phyloP scores from a whole-genome alignment of 1,284 basidiomycete species.

The Hemileccinum hortonii region DNA sequence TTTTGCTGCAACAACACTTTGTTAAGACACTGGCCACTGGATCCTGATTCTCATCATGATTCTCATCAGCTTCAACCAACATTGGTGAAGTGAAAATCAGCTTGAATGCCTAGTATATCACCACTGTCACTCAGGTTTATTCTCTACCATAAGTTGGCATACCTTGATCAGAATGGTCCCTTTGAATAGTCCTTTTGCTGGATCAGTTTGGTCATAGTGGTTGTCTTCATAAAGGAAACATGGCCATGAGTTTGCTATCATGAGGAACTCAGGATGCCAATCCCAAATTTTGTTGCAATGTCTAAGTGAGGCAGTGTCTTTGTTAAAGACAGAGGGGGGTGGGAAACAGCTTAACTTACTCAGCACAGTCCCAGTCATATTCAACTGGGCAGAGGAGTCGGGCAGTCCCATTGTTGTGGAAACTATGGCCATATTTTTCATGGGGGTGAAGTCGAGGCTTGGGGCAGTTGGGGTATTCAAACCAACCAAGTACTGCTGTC shows the following conservation, averaged over 20 bases:
- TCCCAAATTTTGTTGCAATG: conserved; percentile 1
- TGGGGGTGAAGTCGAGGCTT: too few species aligned
- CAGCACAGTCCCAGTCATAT: conserved; percentile 10
- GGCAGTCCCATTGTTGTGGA: conserved; percentile 6
- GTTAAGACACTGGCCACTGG: too few species aligned
- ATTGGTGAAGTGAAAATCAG: conserved; percentile 1
- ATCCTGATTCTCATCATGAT: too few species aligned
- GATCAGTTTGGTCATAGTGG: conserved; percentile 3
- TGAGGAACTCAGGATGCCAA: conserved; percentile 6
- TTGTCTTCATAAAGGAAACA: conserved; percentile 4
- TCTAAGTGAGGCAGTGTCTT: too few species aligned
- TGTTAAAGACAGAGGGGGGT: too few species aligned
- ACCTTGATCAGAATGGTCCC: neutral
- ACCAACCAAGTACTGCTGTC: too few species aligned
- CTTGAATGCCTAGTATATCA: conserved; percentile 10
- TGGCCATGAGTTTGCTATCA: conserved; percentile 11
- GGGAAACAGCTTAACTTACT: too few species aligned
- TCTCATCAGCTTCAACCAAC: too few species aligned
- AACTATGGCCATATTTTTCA: neutral
- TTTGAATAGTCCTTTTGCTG: conserved; percentile 8
- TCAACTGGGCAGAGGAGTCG: conserved; percentile 10
- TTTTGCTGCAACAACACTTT: too few species aligned
- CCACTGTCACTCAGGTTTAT: too few species aligned
- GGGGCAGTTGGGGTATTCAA: too few species aligned
- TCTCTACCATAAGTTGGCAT: neutral